A percentile compares a stretch with the other conserved stretches of the same genome.
phyloP scores from a whole-genome alignment of 306 rosid genomes.

The Cucurbita pepo region DNA sequence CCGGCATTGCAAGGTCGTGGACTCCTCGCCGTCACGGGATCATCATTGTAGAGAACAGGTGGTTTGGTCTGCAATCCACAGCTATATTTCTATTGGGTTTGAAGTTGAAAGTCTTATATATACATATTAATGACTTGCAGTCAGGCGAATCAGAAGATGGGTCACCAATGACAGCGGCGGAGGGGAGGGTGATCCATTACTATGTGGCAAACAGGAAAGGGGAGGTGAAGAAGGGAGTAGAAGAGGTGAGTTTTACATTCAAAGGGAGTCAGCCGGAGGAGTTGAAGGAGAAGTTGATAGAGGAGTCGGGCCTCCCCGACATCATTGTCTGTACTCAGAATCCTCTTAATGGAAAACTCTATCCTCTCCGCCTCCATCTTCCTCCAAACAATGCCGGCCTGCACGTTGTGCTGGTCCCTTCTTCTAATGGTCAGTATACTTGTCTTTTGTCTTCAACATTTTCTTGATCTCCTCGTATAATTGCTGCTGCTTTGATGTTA shows the following conservation, averaged over 20 bases:
- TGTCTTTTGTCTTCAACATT: too few relatives aligned
- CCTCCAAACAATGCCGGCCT: slow-evolving; percentile 60
- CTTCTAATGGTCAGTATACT: slow-evolving; percentile 15
- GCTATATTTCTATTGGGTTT: neutral
- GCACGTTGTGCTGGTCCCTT: slow-evolving; percentile 61
- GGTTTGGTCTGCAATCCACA: slow-evolving; percentile 22
- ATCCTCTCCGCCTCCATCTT: slow-evolving; percentile 65
- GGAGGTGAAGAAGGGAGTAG: slow-evolving; percentile 13
- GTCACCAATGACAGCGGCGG: slow-evolving; percentile 15
- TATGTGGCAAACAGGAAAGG: slow-evolving; percentile 46
- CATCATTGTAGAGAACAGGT: neutral
- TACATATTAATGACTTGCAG: slow-evolving; percentile 1
- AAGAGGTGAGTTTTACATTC: slow-evolving; percentile 35
- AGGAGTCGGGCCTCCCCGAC: slow-evolving; percentile 35
- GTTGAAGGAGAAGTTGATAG: slow-evolving; percentile 33
- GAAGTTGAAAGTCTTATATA: neutral
- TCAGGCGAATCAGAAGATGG: neutral
- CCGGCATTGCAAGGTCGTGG: slow-evolving; percentile 7
- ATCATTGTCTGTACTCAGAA: slow-evolving; percentile 56
- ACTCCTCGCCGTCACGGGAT: slow-evolving; percentile 18
- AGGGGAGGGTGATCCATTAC: slow-evolving; percentile 52
- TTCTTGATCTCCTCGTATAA: too few relatives aligned
- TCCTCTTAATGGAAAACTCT: slow-evolving; percentile 57
- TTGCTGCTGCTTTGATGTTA: neutral
- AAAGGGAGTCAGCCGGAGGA: slow-evolving; percentile 42